Evolutionary conservation across 192 early-diverging fungal species (phyloP).

Genomic region (Gaertneriomyces semiglobifer): DNA sequence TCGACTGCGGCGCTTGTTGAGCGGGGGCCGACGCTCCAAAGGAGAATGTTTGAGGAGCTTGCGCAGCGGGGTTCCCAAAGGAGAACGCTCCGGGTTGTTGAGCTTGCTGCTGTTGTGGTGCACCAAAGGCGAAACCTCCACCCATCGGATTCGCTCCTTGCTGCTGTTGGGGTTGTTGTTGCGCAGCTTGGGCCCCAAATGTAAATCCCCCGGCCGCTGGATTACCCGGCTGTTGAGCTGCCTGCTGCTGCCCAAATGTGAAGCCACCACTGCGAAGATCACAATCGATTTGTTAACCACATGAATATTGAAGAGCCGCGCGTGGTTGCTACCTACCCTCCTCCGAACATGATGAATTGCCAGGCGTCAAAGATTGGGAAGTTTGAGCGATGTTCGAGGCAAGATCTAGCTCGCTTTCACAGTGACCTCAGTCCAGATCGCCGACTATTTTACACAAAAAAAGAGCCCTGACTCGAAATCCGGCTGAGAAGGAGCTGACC

Average conservation of each 20-base stretch:
- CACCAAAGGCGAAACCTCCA: conserved; percentile 1
- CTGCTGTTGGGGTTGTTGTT: neutral
- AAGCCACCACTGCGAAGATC: neutral
- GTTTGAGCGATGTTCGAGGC: too few relatives aligned
- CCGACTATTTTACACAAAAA: too few relatives aligned
- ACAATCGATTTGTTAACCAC: neutral
- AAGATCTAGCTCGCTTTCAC: too few relatives aligned
- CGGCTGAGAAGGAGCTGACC: too few relatives aligned
- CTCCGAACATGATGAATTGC: conserved; percentile 1
- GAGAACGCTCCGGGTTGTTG: neutral
- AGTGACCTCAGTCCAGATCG: too few relatives aligned
- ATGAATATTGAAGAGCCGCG: neutral
- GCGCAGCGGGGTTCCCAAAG: neutral
- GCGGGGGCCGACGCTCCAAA: neutral
- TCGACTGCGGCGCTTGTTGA: neutral
- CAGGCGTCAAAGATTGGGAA: too few relatives aligned
- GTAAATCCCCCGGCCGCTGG: neutral
- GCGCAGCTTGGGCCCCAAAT: neutral
- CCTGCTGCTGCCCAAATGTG: neutral
- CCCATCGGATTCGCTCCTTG: neutral
- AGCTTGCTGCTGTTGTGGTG: neutral
- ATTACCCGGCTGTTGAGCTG: neutral
- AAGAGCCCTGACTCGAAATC: too few relatives aligned
- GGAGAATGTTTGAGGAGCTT: neutral
- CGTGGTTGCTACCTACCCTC: conserved; percentile 2